Percentiles rank a stretch among this genome's conserved stretches.
Conservation (phyloP, 257 asterid genomes). For the Solanum chiquidenum region DNA sequence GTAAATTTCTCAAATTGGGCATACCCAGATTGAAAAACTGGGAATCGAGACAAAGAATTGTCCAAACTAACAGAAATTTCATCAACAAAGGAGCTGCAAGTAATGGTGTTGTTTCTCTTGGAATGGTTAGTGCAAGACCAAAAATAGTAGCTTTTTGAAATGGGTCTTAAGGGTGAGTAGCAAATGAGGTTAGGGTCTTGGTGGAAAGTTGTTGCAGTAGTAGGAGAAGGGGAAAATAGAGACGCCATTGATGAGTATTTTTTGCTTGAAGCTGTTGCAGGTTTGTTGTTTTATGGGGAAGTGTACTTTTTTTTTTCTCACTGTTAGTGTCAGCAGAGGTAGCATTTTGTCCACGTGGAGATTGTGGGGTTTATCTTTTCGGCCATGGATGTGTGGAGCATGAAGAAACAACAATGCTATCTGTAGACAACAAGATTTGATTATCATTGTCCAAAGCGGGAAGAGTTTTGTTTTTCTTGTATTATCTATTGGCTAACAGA, state of each 20-base stretch:
- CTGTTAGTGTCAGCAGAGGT: slow-evolving; percentile 23
- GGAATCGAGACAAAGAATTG: slow-evolving; percentile 29
- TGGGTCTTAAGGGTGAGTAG: slow-evolving; percentile 15
- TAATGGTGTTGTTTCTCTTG: slow-evolving; percentile 8
- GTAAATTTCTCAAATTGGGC: slow-evolving; percentile 29
- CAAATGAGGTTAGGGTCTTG: slow-evolving; percentile 32
- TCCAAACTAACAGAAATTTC: slow-evolving; percentile 30
- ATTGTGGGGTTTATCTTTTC: slow-evolving; percentile 33
- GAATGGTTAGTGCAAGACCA: slow-evolving; percentile 17
- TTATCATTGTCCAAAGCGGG: neutral
- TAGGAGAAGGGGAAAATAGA: slow-evolving; percentile 28
- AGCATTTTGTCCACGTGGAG: slow-evolving; percentile 35
- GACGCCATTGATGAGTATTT: slow-evolving; percentile 44
- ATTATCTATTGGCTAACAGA: neutral
- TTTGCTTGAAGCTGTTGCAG: neutral
- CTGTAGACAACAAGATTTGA: neutral
- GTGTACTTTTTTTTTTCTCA: neutral
- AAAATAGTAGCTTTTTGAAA: slow-evolving; percentile 3
- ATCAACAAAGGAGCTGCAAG: slow-evolving; percentile 40
- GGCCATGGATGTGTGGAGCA: slow-evolving; percentile 33
- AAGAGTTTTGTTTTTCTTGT: neutral
- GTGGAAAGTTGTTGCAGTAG: slow-evolving; percentile 21
- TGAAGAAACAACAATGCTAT: slow-evolving; percentile 44
- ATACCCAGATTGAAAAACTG: slow-evolving; percentile 27
- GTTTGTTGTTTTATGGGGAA: neutral